A percentile compares a stretch with the other conserved stretches of the same genome.
These are phyloP conservation scores for Ascochyta koolunga DNA, from an alignment of 2,329 filamentous ascomycete species.

Conservation along the genomic window DNA sequence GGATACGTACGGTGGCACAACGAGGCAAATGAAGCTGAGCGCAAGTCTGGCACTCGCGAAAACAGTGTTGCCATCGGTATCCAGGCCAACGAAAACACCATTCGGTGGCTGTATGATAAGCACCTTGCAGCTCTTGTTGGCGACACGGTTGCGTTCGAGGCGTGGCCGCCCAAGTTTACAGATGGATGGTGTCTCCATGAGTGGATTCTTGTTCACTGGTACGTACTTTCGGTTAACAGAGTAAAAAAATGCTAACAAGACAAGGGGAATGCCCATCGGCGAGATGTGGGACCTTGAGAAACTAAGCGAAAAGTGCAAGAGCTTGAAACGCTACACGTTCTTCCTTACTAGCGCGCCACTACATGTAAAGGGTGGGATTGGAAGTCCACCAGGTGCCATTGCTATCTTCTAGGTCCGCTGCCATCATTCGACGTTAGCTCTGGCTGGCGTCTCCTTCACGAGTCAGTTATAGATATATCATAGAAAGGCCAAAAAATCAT, in stretches of 20 bases:
- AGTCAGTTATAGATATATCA: no score
- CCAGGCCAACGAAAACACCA: constrained; percentile 37
- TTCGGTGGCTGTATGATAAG: constrained; percentile 48
- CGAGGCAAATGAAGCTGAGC: constrained; percentile 31
- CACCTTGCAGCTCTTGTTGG: constrained; percentile 46
- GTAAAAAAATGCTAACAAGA: not conserved
- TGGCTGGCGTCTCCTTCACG: no score
- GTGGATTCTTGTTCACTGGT: constrained; percentile 40
- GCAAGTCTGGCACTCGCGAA: constrained; percentile 42
- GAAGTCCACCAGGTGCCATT: constrained; percentile 45
- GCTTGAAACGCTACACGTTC: constrained; percentile 62
- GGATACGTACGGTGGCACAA: constrained; percentile 56
- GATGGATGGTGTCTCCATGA: constrained; percentile 45
- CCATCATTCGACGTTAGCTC: not conserved
- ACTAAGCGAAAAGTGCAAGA: constrained; percentile 60
- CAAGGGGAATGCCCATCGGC: constrained; percentile 33
- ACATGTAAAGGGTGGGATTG: constrained; percentile 59
- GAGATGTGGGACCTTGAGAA: constrained; percentile 55
- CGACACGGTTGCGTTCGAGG: constrained; percentile 51
- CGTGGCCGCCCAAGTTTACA: constrained; percentile 38
- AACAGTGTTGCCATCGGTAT: constrained; percentile 42
- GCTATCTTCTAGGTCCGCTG: constrained; percentile 34
- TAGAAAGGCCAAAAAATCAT: no score
- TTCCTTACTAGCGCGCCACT: constrained; percentile 66
- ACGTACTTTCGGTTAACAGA: not conserved